Base-by-base conservation (phyloP, 2,329 filamentous ascomycete species). In the Calonectria pseudoreteaudii region DNA sequence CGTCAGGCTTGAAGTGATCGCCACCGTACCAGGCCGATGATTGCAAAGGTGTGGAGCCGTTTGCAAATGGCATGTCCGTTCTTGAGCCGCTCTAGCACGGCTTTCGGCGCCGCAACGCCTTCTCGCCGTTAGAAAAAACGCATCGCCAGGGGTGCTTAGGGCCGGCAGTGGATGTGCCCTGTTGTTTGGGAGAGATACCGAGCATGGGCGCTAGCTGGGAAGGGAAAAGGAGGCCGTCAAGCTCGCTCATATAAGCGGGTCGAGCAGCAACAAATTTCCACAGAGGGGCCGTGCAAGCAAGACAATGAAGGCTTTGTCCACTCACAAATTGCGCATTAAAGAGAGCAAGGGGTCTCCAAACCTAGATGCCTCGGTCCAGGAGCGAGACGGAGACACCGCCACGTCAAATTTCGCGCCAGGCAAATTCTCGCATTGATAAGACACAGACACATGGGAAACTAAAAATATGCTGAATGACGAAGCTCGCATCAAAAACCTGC, bases 361-460 rank as follows among this genome's bases (percentile, higher is more conserved):
- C 34, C 85, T 84, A 50, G 81, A 80, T 41, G 83, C 78, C 84
- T 65, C 49, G 62, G 62, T 41, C 23, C 41, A 66, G n/a, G 11
- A 44, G n/a, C 26, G 20, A 50, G 52, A 38, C 62, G 60, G 62
- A 26, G 62, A 66, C 41, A 66, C 62, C 62, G 62, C 41, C 44
- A 34, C 41, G 62, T 66, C 62, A 66, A 44, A 66, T 66, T 50
- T 66, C 62, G 41, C 41, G 41, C n/a, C 30, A 20, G 36, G 16
- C 41, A 50, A 66, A 66, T 49, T 66, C 41, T 66, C 62, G 62
- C 41, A 66, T 49, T 50, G 62, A 66, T 50, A 47, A 50, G 20
- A 66, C 62, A 31, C 28, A 28, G 31, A 34, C 49, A 50, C 30
- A 52, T 53, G 31, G 52, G 47, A 20, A 38, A 23, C 11, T 8